phyloP scores from a whole-genome alignment of 257 asterid species.

The Solanum microdontum region DNA sequence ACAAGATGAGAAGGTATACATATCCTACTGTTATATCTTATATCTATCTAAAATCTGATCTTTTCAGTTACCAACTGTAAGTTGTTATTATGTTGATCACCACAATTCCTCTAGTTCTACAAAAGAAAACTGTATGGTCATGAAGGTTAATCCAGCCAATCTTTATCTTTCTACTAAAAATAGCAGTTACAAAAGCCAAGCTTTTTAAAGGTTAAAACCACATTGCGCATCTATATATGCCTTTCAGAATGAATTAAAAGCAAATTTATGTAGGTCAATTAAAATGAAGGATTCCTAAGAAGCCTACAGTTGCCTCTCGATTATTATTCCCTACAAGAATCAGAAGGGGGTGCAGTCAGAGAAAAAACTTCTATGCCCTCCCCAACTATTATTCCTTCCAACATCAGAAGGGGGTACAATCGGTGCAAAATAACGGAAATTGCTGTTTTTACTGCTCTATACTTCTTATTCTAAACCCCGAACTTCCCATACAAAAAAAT shows the following conservation, averaged over 20 bases:
- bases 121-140: not conserved
- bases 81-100: not conserved
- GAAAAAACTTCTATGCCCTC: not conserved
- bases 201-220: not conserved
- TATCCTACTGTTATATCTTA: not conserved
- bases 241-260: not conserved
- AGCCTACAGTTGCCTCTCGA: not conserved
- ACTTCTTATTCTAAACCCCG: not conserved
- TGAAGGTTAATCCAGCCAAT: not conserved
- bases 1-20: not conserved
- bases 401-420: not conserved
- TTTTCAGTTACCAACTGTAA: not conserved
- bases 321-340: not conserved
- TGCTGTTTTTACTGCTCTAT: not conserved
- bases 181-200: not conserved
- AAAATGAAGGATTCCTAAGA: not conserved
- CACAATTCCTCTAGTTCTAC: not conserved
- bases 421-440: not conserved
- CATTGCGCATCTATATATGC: not conserved
- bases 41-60: not conserved
- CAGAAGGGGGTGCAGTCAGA: not conserved
- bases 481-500: not conserved
- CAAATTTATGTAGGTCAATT: not conserved
- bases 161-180: not conserved
- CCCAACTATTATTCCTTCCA: not conserved